Base-by-base conservation (phyloP, 1,284 basidiomycete genomes). In the Apiotrichum sp. region DNA sequence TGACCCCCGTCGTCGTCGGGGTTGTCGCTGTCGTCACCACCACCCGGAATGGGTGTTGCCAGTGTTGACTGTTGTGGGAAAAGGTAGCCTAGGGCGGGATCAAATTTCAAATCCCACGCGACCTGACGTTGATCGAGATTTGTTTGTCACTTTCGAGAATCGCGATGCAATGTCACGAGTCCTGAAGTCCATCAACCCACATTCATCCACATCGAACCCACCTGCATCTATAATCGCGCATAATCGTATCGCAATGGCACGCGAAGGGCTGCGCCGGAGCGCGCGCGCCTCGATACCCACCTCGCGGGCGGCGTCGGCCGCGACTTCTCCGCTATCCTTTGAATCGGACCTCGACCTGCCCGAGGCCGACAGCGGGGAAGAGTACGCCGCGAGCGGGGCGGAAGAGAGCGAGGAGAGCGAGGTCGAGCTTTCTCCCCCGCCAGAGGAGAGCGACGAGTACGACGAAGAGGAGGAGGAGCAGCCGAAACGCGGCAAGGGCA, bases 281-380 rank as follows among this genome's bases (percentile, higher is more conserved):
- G 52, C 63, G 6, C 55, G 63, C 44, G 61, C 63, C 5, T 64
- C 63, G 6, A 39, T 16, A 14, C 7, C 38, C 31, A 29, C 47
- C n/a, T 60, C 14, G 52, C 47, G 34, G 48, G 67, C 36, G 13
- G 61, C 65, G 3, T 54, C 62, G 9, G 65, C 61, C 13, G 57
- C 32, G 33, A 38, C 11, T 39, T 40, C n/a, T 3, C 16, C 31
- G 34, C n/a, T 29, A 29, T 40, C 36, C 9, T 46, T 40, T 38
- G 53, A 50, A n/a, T 29, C n/a, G n/a, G 53, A 45, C 22, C n/a
- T 40, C 40, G 47, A 49, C 34, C 34, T 45, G n/a, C 51, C 31
- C 22, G 16, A 39, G 22, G 38, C 16, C 39, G 47, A 54, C 45
- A 39, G 42, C 4, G 46, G 36, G 38, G 55, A 39, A 33, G 45